Evolutionary conservation across 768 basidiomycete genomes (phyloP).

Genomic region (Termitomyces sp.): DNA sequence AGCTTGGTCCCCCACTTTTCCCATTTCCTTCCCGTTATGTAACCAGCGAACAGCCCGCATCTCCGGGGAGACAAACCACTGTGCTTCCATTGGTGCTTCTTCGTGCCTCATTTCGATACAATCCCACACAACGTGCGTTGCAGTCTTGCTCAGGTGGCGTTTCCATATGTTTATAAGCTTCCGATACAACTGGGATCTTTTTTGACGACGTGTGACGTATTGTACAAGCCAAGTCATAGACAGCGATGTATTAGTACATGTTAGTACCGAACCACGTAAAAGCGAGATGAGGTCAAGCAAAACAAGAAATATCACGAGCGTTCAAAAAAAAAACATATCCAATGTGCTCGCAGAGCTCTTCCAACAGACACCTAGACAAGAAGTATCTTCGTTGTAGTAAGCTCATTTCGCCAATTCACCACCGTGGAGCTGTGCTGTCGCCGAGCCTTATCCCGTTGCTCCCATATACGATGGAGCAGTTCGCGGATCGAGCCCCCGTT

Average conservation of each 20-base stretch:
- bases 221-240: background rate
- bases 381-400: conserved; percentile 46
- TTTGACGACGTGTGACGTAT: conserved; percentile 7
- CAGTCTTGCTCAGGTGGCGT: conserved; percentile 10
- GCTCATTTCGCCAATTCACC: conserved; percentile 58
- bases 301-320: background rate
- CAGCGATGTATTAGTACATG: background rate
- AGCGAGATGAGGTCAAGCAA: background rate
- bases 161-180: conserved; percentile 15
- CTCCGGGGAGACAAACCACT: conserved; percentile 11
- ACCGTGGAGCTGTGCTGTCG: conserved; percentile 14
- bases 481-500: conserved; percentile 52
- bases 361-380: conserved; percentile 40
- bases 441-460: conserved; percentile 21
- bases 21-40: background rate
- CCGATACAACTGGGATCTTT: conserved; percentile 13
- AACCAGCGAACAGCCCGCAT: conserved; percentile 11
- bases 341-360: background rate
- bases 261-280: background rate
- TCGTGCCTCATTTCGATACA: conserved; percentile 15
- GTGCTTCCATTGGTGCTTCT: conserved; percentile 18
- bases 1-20: background rate
- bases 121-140: conserved; percentile 11
- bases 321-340: background rate
- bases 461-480: conserved; percentile 60